Conservation (phyloP, 306 rosid species). For the Sophora flavescens region DNA sequence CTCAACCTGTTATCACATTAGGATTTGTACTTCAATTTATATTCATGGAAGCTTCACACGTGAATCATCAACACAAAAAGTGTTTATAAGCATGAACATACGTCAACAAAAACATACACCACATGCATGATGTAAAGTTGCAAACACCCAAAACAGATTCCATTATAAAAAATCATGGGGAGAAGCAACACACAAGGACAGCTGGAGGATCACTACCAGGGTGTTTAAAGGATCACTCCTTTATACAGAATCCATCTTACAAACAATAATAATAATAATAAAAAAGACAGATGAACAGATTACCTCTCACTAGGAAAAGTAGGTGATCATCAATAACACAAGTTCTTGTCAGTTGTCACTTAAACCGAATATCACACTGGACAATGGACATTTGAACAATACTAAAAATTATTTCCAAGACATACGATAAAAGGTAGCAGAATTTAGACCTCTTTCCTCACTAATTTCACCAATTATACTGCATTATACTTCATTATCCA, state of each 20-base stretch:
- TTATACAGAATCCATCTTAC: not conserved
- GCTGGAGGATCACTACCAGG: not conserved
- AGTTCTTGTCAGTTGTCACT: conserved; percentile 16
- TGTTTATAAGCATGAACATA: conserved; percentile 24
- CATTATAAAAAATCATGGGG: not conserved
- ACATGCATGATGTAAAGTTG: conserved; percentile 29
- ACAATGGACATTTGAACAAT: too few relatives aligned
- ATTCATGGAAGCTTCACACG: conserved; percentile 33
- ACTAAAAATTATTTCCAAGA: conserved; percentile 1
- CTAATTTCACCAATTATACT: not conserved
- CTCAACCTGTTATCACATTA: conserved; percentile 57
- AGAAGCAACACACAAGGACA: not conserved
- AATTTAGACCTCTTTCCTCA: not conserved
- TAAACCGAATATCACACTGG: conserved; percentile 1
- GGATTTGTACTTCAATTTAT: conserved; percentile 33
- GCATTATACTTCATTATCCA: conserved; percentile 15
- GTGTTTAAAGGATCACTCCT: not conserved
- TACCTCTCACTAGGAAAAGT: conserved; percentile 31
- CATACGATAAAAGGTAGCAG: conserved; percentile 2
- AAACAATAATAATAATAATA: not conserved
- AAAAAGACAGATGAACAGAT: not conserved
- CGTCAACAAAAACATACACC: conserved; percentile 1
- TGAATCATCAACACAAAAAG: conserved; percentile 25
- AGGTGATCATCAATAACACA: not conserved
- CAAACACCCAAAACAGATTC: conserved; percentile 26